phyloP scores from a whole-genome alignment of 495 filamentous ascomycete species.

The Halenospora varia region DNA sequence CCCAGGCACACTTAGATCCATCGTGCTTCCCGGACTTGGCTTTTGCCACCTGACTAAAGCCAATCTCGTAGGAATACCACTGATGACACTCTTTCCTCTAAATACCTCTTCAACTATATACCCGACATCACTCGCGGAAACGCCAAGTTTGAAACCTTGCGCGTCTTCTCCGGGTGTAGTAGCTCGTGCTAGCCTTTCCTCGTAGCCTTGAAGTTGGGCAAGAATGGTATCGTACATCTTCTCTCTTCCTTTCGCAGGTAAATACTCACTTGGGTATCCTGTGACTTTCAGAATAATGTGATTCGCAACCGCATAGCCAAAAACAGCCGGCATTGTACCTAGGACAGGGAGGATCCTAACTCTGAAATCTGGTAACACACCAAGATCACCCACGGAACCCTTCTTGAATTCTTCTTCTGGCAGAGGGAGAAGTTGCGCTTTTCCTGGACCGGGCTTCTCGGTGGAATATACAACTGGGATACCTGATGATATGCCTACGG shows the following conservation, averaged over 20 bases:
- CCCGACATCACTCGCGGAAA: constrained; percentile 74
- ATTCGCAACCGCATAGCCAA: constrained; percentile 87
- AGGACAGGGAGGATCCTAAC: constrained; percentile 91
- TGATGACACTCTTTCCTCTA: constrained; percentile 76
- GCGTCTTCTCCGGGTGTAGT: constrained; percentile 53
- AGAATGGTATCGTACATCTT: constrained; percentile 87
- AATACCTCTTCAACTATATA: constrained; percentile 90
- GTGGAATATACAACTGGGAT: constrained; percentile 92
- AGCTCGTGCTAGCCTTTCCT: constrained; percentile 64
- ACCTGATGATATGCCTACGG: constrained; percentile 75
- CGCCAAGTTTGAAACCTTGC: constrained; percentile 68
- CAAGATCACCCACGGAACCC: constrained; percentile 82
- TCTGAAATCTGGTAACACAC: constrained; percentile 86
- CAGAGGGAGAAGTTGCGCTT: constrained; percentile 82
- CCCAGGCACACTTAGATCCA: constrained; percentile 55
- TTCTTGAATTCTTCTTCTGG: constrained; percentile 85
- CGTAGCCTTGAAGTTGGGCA: constrained; percentile 62
- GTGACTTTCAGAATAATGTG: constrained; percentile 84
- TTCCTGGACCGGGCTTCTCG: constrained; percentile 86
- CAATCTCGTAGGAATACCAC: constrained; percentile 72
- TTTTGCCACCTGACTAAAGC: constrained; percentile 73
- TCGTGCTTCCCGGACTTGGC: constrained; percentile 40
- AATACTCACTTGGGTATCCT: constrained; percentile 82
- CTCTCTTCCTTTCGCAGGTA: constrained; percentile 72
- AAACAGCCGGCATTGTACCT: constrained; percentile 95